Evolutionary conservation across 192 early-diverging fungal genomes (phyloP), one percentile per base, ranked within the genome.

Genomic region (Geranomyces michiganensis): DNA sequence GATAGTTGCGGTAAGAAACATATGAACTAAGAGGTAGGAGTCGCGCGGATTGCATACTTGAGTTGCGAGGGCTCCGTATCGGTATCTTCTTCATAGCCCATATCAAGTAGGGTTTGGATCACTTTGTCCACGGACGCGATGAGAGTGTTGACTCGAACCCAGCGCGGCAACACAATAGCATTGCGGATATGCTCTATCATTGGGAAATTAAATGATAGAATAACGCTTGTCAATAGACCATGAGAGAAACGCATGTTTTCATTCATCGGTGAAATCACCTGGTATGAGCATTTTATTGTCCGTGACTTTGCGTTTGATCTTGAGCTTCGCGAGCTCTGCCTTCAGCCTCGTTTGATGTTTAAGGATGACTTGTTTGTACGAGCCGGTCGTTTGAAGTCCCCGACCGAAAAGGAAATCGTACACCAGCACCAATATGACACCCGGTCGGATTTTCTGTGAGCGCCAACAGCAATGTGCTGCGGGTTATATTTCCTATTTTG

Each of bases 141-240:
- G 36, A 92, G 78, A n/a, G 88, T 81, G 75, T 99, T 99, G 1
- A 99, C 91, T 6, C 97, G 85, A 15, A 92, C 91, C 79, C 94
- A 95, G 44, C 97, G 81, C 27, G 93, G 93, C 22, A 95, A 76
- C 9, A 85, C 68, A 7, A 91, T 89, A 75, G 62, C 62, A 43
- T 64, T 45, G n/a, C 62, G 62, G 62, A 64, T 64, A 64, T 64
- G 62, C 21, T 41, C 62, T 64, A 36, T 41, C 36, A 10, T 67
- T 14, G 6, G 36, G 10, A 10, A 41, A n/a, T n/a, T n/a, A n/a
- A n/a, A n/a, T n/a, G n/a, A n/a, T n/a, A n/a, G n/a, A n/a, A n/a
- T n/a, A n/a, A n/a, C n/a, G n/a, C n/a, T n/a, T n/a, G n/a, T n/a
- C n/a, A n/a, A n/a, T n/a, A n/a, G n/a, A n/a, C n/a, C n/a, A n/a